Evolutionary conservation across 2,329 filamentous ascomycete genomes (phyloP), one percentile per base, ranked within the genome.

Genomic region (Paraconiothyrium brasiliense): DNA sequence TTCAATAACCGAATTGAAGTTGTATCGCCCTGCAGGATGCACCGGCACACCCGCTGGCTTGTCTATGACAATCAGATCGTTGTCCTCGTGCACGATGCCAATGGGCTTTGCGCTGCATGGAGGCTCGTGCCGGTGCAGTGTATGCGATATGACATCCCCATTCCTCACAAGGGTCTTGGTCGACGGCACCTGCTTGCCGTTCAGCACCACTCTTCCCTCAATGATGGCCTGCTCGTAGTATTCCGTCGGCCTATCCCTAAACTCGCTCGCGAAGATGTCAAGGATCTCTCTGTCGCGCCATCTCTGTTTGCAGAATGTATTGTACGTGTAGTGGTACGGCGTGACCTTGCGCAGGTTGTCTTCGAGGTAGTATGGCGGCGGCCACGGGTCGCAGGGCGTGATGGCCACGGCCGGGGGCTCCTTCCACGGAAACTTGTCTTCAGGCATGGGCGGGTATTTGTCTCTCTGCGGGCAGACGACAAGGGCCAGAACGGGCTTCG

Each of bases 41-140:
- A 99, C 95, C 0, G 95, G 95, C 44, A 99, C 90, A 7, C 95
- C 95, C 0, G 94, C 91, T 0, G 95, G 95, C 79, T 99, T 99
- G 82, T 97, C 93, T 77, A 99, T 97, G 64, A 98, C 94, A 61
- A 99, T 91, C 83, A 99, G 90, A 68, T 94, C 91, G 49, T 96
- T 88, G 70, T 97, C 93, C 79, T 99, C 95, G 79, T 97, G 91
- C 43, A 99, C 89, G 49, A 97, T 86, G 16, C 87, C 87, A 54
- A 99, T 90, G 0, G 92, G 87, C 46, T 92, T 87, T 16, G 89
- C 89, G 1, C 92, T 94, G 35, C 97, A 93, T 0, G 95, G 95
- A 1, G 95, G 95, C 79, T 99, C 95, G 77, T 99, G 95, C 14
- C 95, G 91, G 78, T 99, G 95, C 63, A 97, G 85, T 4, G 93